Percentiles rank a stretch among this genome's conserved stretches.
phyloP scores from a whole-genome alignment of 805 yeast species.

The Tanozyma kutaoensis region DNA sequence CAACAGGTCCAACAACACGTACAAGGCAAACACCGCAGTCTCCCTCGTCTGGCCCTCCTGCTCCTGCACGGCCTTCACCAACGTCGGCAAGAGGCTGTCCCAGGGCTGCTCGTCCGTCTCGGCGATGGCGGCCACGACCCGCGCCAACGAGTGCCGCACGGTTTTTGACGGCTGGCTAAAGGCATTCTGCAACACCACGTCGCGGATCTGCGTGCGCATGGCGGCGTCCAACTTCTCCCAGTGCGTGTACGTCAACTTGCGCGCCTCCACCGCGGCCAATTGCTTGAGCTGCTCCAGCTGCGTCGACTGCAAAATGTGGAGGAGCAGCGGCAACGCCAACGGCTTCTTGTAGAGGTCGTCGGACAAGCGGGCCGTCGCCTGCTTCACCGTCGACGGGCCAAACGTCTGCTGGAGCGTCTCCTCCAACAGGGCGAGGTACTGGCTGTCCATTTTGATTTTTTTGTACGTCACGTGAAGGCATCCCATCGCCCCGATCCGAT shows the following conservation, averaged over 20 bases:
- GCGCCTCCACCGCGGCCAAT: constrained; percentile 92
- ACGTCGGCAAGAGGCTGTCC: constrained; percentile 62
- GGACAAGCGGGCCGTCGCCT: constrained; percentile 64
- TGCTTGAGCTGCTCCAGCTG: constrained; percentile 65
- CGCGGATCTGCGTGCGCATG: constrained; percentile 48
- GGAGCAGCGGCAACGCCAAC: constrained; percentile 64
- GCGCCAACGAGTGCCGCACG: constrained; percentile 80
- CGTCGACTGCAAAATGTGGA: constrained; percentile 67
- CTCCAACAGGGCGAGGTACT: constrained; percentile 59
- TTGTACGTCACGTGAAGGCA: neutral
- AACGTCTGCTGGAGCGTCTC: constrained; percentile 66
- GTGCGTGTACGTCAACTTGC: constrained; percentile 61
- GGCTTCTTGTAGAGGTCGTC: constrained; percentile 63
- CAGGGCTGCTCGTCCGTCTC: constrained; percentile 63
- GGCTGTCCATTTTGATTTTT: constrained; percentile 43
- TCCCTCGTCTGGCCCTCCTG: constrained; percentile 51
- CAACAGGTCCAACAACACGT: constrained; percentile 63
- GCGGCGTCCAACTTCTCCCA: constrained; percentile 48
- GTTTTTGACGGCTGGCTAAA: constrained; percentile 50
- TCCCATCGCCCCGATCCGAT: no score
- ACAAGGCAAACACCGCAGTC: constrained; percentile 69
- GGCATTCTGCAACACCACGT: constrained; percentile 54
- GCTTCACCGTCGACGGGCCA: constrained; percentile 73
- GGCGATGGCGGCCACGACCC: constrained; percentile 81
- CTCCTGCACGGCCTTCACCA: constrained; percentile 45